A percentile compares a stretch with the other conserved stretches of the same genome.
These are phyloP conservation scores for Nakazawaea populi DNA, from an alignment of 805 yeast species.

Conservation along the genomic window DNA sequence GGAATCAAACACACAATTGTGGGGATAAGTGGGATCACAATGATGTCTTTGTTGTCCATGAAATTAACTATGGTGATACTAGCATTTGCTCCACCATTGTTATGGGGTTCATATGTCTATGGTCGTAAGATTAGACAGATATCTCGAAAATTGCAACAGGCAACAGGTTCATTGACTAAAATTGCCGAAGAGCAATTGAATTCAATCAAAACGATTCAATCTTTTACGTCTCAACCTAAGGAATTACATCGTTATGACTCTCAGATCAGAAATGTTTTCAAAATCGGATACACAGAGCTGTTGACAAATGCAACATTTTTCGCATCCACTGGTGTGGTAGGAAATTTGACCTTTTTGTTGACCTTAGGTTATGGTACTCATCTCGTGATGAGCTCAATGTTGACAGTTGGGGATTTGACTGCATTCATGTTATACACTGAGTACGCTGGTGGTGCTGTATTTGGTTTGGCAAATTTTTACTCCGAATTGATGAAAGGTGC, in stretches of 20 bases:
- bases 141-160: slow-evolving; percentile 74
- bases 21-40: slow-evolving; percentile 77
- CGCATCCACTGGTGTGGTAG: slow-evolving; percentile 78
- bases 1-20: slow-evolving; percentile 80
- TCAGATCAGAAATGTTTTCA: slow-evolving; percentile 61
- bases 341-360: slow-evolving; percentile 73
- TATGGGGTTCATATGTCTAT: slow-evolving; percentile 73
- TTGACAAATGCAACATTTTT: slow-evolving; percentile 71
- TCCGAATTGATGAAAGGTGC: slow-evolving; percentile 95
- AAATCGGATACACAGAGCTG: slow-evolving; percentile 78
- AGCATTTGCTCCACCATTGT: slow-evolving; percentile 78
- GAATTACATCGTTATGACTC: slow-evolving; percentile 73
- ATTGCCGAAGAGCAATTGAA: slow-evolving; percentile 89
- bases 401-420: slow-evolving; percentile 85
- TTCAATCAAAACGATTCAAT: slow-evolving; percentile 82
- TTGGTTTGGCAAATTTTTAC: slow-evolving; percentile 87
- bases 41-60: slow-evolving; percentile 86
- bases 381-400: slow-evolving; percentile 64
- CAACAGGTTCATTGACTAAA: slow-evolving; percentile 81
- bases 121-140: slow-evolving; percentile 75
- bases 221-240: slow-evolving; percentile 79
- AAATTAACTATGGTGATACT: slow-evolving; percentile 75
- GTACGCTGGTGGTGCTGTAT: slow-evolving; percentile 87
- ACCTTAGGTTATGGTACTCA: slow-evolving; percentile 76
- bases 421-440: slow-evolving; percentile 95